Base-by-base conservation (phyloP, 225 moss, liverwort and hornwort species). In the Takakia lepidozioides region DNA sequence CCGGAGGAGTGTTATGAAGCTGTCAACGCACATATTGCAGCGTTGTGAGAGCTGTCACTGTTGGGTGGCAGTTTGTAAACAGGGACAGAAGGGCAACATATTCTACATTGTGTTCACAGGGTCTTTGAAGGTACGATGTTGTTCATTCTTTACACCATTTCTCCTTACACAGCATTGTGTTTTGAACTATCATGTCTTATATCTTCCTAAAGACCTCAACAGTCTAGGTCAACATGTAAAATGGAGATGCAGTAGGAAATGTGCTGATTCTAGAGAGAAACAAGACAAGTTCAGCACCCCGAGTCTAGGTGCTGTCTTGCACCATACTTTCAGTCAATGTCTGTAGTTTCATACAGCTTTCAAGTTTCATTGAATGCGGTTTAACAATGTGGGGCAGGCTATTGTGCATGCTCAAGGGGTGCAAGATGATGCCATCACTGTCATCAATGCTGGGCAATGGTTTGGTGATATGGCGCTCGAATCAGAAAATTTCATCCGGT, bases 101-200 rank as follows among this genome's bases (percentile, higher is more conserved):
- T 85, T 82, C 60, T 77, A 72, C 56, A 64, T 85, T 25, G 44
- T 85, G 43, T 88, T 92, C 55, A 85, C 73, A 25, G 83, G 88
- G 57, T 79, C 80, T 3, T 68, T 85, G 16, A 70, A 73, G 72
- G 87, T 78, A 63, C 44, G 36, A 3, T 25, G 19, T 5, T 27
- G 4, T n/a, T n/a, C n/a, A n/a, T n/a, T n/a, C n/a, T n/a, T n/a
- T n/a, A n/a, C n/a, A n/a, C n/a, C n/a, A n/a, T n/a, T n/a, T n/a
- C n/a, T n/a, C n/a, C n/a, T n/a, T n/a, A n/a, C n/a, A n/a, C n/a
- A n/a, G n/a, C n/a, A n/a, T n/a, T n/a, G n/a, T n/a, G n/a, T n/a
- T n/a, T n/a, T n/a, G n/a, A n/a, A n/a, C n/a, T n/a, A n/a, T n/a
- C n/a, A n/a, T n/a, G n/a, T n/a, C n/a, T n/a, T n/a, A n/a, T n/a